Conservation (phyloP, 2,329 filamentous ascomycete species). For the Uncinocarpus reesii region DNA sequence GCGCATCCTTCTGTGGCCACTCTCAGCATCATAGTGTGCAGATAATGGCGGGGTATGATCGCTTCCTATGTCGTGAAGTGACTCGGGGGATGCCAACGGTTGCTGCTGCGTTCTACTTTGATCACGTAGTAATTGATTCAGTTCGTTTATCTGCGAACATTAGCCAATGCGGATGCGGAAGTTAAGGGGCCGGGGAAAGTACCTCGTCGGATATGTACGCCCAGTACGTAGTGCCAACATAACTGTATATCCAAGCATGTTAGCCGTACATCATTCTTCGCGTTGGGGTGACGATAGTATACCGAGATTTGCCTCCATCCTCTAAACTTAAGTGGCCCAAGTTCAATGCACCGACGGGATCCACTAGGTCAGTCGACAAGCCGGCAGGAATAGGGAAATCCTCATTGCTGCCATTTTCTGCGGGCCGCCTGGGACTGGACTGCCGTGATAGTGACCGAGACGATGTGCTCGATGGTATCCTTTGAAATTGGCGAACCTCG, state of each 20-base stretch:
- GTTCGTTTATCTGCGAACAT: conserved; percentile 32
- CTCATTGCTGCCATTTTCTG: conserved; percentile 28
- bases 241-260: conserved; percentile 23
- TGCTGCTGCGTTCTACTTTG: conserved; percentile 28
- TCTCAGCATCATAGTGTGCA: background rate
- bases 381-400: conserved; percentile 37
- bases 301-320: conserved; percentile 33
- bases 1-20: background rate
- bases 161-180: background rate
- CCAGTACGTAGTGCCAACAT: conserved; percentile 39
- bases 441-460: conserved; percentile 19
- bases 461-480: background rate
- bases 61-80: background rate
- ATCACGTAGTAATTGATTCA: conserved; percentile 36
- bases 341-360: conserved; percentile 34
- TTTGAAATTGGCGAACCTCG: background rate
- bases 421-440: conserved; percentile 25
- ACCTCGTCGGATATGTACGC: conserved; percentile 39
- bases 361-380: conserved; percentile 34
- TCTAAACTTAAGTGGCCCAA: conserved; percentile 36
- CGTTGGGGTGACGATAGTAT: background rate
- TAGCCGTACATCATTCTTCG: background rate
- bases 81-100: background rate
- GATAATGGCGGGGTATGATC: background rate
- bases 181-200: conserved; percentile 4